These are phyloP conservation scores for Chenopodium album DNA, from an alignment of 148 eudicot species.

Conservation along the genomic window DNA sequence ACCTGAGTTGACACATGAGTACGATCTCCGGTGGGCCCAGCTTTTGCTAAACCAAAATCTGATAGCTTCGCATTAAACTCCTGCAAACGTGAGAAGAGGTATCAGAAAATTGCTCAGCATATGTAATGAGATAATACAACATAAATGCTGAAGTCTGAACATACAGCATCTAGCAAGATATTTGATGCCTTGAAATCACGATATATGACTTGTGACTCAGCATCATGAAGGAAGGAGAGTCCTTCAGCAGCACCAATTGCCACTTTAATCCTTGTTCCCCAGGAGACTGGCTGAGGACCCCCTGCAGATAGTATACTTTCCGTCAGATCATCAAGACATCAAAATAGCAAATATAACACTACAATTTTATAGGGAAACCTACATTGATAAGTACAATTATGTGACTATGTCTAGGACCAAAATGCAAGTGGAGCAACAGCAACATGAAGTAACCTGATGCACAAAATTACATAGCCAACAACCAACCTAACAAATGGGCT, in stretches of 20 bases:
- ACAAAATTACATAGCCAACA: not conserved
- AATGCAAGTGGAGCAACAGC: not conserved
- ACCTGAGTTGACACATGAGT: constrained; percentile 83
- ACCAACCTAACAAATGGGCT: not conserved
- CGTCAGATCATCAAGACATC: not conserved
- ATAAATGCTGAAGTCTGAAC: not conserved
- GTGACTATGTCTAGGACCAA: not conserved
- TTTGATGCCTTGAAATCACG: constrained; percentile 76
- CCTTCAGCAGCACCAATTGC: constrained; percentile 83
- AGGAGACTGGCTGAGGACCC: constrained; percentile 73
- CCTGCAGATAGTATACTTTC: constrained; percentile 33
- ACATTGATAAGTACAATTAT: not conserved
- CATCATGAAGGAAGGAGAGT: constrained; percentile 68
- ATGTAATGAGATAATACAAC: not conserved
- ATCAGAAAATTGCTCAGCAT: constrained; percentile 3
- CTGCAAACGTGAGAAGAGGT: constrained; percentile 30
- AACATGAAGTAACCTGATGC: not conserved
- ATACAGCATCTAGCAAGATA: constrained; percentile 62
- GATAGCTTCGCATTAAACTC: constrained; percentile 69
- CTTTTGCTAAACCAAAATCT: constrained; percentile 78
- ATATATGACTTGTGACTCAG: constrained; percentile 60
- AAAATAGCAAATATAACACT: not conserved
- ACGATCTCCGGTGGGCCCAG: constrained; percentile 73
- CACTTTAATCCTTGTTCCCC: constrained; percentile 78
- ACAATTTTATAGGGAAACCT: not conserved